Percentiles rank a stretch among this genome's conserved stretches.
Conservation (phyloP, 2,329 filamentous ascomycete genomes). For the Aspergillus tanneri region DNA sequence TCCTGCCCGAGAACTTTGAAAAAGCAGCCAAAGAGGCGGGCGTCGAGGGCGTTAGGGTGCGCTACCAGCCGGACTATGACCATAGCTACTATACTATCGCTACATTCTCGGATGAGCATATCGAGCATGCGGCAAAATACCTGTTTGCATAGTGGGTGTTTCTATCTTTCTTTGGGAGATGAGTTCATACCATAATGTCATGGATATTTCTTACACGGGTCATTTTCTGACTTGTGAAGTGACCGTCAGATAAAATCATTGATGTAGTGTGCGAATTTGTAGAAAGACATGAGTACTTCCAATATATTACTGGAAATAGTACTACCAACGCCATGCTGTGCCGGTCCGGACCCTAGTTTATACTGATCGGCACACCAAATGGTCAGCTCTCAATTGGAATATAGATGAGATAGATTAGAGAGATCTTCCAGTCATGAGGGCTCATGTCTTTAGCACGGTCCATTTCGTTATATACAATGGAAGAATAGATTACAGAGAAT, state of each 20-base stretch:
- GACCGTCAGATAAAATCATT: neutral
- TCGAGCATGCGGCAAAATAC: slow-evolving; percentile 87
- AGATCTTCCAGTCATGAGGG: no score
- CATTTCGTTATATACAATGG: no score
- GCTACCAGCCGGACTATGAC: slow-evolving; percentile 90
- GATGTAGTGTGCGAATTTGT: neutral
- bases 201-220: neutral
- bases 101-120: slow-evolving; percentile 83
- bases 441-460: no score
- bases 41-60: slow-evolving; percentile 68
- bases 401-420: no score
- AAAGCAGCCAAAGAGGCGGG: slow-evolving; percentile 74
- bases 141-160: slow-evolving; percentile 59
- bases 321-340: no score
- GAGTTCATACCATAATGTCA: neutral
- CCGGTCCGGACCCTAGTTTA: no score
- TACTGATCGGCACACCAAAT: no score
- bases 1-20: slow-evolving; percentile 90
- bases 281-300: no score
- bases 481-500: no score
- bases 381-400: no score
- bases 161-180: slow-evolving; percentile 7
- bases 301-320: no score
- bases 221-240: neutral
- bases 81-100: slow-evolving; percentile 98